Base-by-base conservation (phyloP, 2,329 filamentous ascomycete species). In the Rhynchosporium secalis region DNA sequence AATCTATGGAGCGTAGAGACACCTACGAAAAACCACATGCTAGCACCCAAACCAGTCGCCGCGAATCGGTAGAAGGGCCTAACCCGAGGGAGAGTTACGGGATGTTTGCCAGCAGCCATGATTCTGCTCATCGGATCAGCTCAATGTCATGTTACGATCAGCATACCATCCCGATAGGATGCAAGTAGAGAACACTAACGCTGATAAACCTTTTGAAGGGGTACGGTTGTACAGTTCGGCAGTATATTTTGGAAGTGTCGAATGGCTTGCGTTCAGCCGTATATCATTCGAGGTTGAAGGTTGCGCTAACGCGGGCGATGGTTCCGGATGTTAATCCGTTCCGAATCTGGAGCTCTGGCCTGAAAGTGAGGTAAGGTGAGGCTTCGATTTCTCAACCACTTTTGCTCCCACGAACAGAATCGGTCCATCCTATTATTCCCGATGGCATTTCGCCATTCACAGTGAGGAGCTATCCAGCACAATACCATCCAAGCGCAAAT, bases 1-100 rank as follows among this genome's bases (percentile, higher is more conserved):
- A 3, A n/a, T 28, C 1, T n/a, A 13, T 13, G 4, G 4, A 12
- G 2, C 12, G 31, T 52, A n/a, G 7, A 31, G 6, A 51, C 2
- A 81, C 89, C 75, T 85, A 98, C 93, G 78, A 95, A 99, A 80
- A 99, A 98, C 95, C 95, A 99, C 95, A 98, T 99, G 79, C 90
- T 91, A 60, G 95, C 95, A 70, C 92, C 91, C 66, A 99, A 83
- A 65, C 88, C 91, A 49, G 92, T 97, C 52, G 91, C 94, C 62
- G 88, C 85, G 77, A 94, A 89, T 75, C 91, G 86, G 81, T 98
- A 96, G 69, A 96, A 74, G 51, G 86, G 86, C 66, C 85, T 81
- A 55, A 79, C 83, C 40, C 83, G 84, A 74, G 84, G 86, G 73
- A 89, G 77, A 73, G 82, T 78, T 70, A 84, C 76, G 61, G 81